Evolutionary conservation across 1,284 basidiomycete species (phyloP).

Genomic region (Irpex sp.): DNA sequence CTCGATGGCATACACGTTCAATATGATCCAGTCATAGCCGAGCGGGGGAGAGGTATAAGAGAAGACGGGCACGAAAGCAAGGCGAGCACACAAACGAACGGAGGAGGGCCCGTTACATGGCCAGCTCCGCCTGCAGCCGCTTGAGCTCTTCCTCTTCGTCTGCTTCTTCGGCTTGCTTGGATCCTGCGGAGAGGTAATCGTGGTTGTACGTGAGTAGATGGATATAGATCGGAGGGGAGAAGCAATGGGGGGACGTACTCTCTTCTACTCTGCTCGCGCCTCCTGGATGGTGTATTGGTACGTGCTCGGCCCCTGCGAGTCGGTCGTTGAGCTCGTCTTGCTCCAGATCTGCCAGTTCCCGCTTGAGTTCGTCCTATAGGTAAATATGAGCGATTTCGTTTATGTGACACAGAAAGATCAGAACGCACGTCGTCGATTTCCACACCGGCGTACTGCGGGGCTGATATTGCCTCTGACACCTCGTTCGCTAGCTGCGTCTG

Average conservation of each 20-base stretch:
- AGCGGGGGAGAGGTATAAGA: background rate
- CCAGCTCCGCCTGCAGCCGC: conserved; percentile 88
- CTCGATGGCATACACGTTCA: too few relatives aligned
- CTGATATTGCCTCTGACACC: conserved; percentile 92
- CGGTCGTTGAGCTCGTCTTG: conserved; percentile 89
- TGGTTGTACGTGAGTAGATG: background rate
- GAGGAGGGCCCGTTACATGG: conserved; percentile 55
- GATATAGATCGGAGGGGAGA: conserved; percentile 7
- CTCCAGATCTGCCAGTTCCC: conserved; percentile 88
- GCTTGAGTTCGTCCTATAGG: conserved; percentile 75
- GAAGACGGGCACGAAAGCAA: background rate
- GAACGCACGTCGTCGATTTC: conserved; percentile 73
- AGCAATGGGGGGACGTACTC: conserved; percentile 41
- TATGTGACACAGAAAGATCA: conserved; percentile 8
- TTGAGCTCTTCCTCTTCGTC: conserved; percentile 94
- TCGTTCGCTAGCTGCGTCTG: conserved; percentile 95
- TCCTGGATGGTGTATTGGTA: conserved; percentile 82
- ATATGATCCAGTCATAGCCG: background rate
- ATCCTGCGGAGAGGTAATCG: conserved; percentile 25
- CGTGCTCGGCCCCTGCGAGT: conserved; percentile 87
- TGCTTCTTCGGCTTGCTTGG: conserved; percentile 63
- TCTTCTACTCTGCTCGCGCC: conserved; percentile 51
- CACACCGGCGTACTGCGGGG: conserved; percentile 64
- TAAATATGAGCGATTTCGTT: background rate
- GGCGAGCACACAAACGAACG: background rate